phyloP scores from a whole-genome alignment of 495 filamentous ascomycete species.

The Podospora sp. region DNA sequence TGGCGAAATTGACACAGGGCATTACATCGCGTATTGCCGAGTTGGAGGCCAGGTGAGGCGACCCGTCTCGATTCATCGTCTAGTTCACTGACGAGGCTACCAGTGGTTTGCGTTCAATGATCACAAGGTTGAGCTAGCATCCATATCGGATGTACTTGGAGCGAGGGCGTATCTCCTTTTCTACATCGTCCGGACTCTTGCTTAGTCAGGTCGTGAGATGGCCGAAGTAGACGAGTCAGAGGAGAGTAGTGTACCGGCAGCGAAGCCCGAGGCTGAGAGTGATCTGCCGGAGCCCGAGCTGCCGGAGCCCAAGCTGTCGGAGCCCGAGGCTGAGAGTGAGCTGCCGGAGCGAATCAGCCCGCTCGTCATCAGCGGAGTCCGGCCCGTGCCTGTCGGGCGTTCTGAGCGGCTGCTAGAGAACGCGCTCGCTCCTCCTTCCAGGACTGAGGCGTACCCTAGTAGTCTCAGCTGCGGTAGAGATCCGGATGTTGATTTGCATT shows the following conservation, averaged over 20 bases:
- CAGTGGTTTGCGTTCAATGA: conserved; percentile 94
- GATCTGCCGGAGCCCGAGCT: too few relatives aligned
- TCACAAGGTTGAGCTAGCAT: conserved; percentile 78
- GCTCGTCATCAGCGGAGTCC: too few relatives aligned
- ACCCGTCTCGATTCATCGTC: not conserved
- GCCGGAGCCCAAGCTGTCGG: too few relatives aligned
- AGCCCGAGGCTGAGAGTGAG: too few relatives aligned
- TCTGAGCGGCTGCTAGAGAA: too few relatives aligned
- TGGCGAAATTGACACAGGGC: conserved; percentile 83
- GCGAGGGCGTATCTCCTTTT: conserved; percentile 87
- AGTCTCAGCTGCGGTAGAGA: too few relatives aligned
- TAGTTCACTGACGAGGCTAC: not conserved
- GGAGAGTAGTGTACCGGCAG: not conserved
- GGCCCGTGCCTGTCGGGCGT: too few relatives aligned
- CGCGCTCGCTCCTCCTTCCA: too few relatives aligned
- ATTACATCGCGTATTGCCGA: conserved; percentile 85
- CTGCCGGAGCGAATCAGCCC: too few relatives aligned
- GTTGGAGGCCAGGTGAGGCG: conserved; percentile 70
- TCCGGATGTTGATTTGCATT: not conserved
- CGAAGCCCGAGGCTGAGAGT: too few relatives aligned
- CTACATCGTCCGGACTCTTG: conserved; percentile 71
- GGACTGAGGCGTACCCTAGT: too few relatives aligned
- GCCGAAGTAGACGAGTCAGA: not conserved
- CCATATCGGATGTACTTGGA: conserved; percentile 75
- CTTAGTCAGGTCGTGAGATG: conserved; percentile 34